Percentiles rank a stretch among this genome's conserved stretches.
Evolutionary conservation across 2,329 filamentous ascomycete species (phyloP).

Genomic region (Lojkania enalia): DNA sequence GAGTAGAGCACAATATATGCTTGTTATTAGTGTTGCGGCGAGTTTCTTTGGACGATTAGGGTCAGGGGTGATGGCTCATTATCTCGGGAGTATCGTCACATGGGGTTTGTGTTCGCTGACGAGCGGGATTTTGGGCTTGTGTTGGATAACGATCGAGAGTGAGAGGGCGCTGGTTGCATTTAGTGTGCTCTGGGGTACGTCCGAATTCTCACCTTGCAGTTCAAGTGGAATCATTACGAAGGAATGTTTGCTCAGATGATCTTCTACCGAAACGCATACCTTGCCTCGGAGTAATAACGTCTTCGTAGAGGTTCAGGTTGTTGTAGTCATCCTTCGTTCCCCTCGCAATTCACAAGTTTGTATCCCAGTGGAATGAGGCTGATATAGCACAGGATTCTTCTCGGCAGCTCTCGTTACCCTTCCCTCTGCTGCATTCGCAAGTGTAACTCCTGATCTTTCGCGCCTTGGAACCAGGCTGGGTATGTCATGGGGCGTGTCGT

Average conservation of each 20-base stretch:
- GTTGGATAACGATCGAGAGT: conserved; percentile 38
- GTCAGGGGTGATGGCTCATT: conserved; percentile 37
- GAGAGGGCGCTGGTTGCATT: conserved; percentile 37
- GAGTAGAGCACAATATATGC: conserved; percentile 35
- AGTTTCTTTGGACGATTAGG: conserved; percentile 42
- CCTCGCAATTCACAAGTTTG: too few relatives aligned
- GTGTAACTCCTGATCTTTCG: conserved; percentile 41
- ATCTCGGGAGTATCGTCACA: conserved; percentile 36
- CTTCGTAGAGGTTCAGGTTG: too few relatives aligned
- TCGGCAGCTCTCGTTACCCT: conserved; percentile 44
- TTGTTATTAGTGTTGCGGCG: conserved; percentile 36
- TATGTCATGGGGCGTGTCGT: conserved; percentile 44
- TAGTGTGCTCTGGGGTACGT: conserved; percentile 42
- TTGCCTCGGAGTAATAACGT: too few relatives aligned
- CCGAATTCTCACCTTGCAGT: too few relatives aligned
- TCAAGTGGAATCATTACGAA: too few relatives aligned
- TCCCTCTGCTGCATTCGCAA: conserved; percentile 42
- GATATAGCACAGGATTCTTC: conserved; percentile 34
- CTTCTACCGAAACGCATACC: too few relatives aligned
- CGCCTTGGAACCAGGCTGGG: conserved; percentile 41
- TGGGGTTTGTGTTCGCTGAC: conserved; percentile 37
- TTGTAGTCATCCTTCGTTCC: too few relatives aligned
- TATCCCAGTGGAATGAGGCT: too few relatives aligned
- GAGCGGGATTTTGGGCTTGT: conserved; percentile 33
- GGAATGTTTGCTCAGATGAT: too few relatives aligned